Percentiles rank a stretch among this genome's conserved stretches.
phyloP scores from a whole-genome alignment of 2,329 filamentous ascomycete species.

The Aureobasidium uvarum region DNA sequence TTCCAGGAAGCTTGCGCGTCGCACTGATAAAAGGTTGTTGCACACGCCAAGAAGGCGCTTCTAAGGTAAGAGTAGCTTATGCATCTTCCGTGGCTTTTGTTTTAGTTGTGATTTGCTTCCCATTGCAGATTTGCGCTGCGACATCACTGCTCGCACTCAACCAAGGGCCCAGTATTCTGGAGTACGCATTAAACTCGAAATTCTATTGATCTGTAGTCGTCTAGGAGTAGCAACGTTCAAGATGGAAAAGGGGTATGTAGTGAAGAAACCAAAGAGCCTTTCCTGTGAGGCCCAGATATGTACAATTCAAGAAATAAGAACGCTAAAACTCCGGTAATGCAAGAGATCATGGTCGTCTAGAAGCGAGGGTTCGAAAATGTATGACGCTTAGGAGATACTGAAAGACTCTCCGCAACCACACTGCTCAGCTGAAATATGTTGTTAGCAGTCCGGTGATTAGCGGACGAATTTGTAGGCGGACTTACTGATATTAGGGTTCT shows the following conservation, averaged over 20 bases:
- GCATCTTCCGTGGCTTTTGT: background rate
- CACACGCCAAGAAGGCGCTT: background rate
- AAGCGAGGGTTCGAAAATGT: background rate
- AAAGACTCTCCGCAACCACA: slow-evolving; percentile 97
- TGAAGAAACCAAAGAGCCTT: background rate
- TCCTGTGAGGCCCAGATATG: slow-evolving; percentile 1
- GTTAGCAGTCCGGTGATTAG: slow-evolving; percentile 13
- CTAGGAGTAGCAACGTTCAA: background rate
- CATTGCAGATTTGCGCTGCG: background rate
- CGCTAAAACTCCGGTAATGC: slow-evolving; percentile 20
- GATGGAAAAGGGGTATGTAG: background rate
- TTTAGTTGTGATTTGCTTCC: no score
- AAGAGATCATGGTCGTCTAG: background rate
- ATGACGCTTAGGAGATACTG: slow-evolving; percentile 50
- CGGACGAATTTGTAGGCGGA: slow-evolving; percentile 33
- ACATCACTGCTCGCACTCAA: background rate
- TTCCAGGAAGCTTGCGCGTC: background rate
- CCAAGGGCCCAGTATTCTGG: background rate
- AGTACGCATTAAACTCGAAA: background rate
- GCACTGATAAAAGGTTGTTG: no score
- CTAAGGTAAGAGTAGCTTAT: no score
- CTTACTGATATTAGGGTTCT: slow-evolving; percentile 98
- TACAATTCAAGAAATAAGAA: slow-evolving; percentile 10
- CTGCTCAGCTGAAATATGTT: slow-evolving; percentile 70
- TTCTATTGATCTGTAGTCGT: slow-evolving; percentile 15